A percentile compares a stretch with the other conserved stretches of the same genome.
These are phyloP conservation scores for Lodderomyces elongisporus DNA, from an alignment of 1,139 yeast species.

Conservation along the genomic window DNA sequence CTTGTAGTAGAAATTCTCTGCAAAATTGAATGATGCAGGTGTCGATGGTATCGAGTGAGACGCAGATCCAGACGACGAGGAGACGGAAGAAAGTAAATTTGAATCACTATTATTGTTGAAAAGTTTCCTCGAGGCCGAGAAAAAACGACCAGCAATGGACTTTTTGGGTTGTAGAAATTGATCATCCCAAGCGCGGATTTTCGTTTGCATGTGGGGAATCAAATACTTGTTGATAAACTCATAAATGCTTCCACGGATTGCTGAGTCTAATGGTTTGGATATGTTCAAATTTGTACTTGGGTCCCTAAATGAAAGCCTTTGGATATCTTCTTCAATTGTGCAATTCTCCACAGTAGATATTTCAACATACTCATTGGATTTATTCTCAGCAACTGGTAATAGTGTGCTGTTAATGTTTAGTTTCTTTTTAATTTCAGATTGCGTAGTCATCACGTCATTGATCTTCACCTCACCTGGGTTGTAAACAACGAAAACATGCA, in stretches of 20 bases:
- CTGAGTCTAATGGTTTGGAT: slow-evolving; percentile 33
- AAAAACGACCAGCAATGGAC: slow-evolving; percentile 68
- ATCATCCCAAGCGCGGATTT: slow-evolving; percentile 76
- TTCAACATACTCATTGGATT: slow-evolving; percentile 9
- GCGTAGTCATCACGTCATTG: slow-evolving; percentile 30
- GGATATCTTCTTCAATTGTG: slow-evolving; percentile 54
- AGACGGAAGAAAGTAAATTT: slow-evolving; percentile 6
- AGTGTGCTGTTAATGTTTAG: slow-evolving; percentile 27
- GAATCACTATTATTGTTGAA: slow-evolving; percentile 26
- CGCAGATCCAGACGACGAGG: not conserved
- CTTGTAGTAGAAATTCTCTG: slow-evolving; percentile 52
- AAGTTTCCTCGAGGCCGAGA: slow-evolving; percentile 61
- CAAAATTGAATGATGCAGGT: slow-evolving; percentile 29
- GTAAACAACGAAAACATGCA: slow-evolving; percentile 42
- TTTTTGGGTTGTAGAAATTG: slow-evolving; percentile 63
- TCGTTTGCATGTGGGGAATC: slow-evolving; percentile 74
- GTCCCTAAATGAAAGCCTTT: slow-evolving; percentile 28
- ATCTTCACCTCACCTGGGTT: slow-evolving; percentile 19
- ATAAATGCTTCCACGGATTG: slow-evolving; percentile 40
- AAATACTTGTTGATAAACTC: slow-evolving; percentile 55
- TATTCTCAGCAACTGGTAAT: slow-evolving; percentile 20
- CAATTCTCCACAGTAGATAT: slow-evolving; percentile 31
- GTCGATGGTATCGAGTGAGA: slow-evolving; percentile 3
- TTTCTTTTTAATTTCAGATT: slow-evolving; percentile 21
- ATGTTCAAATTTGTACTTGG: slow-evolving; percentile 19